Evolutionary conservation across 1,284 basidiomycete species (phyloP), one percentile per base, ranked within the genome.

Genomic region (Termitomyces sp.): DNA sequence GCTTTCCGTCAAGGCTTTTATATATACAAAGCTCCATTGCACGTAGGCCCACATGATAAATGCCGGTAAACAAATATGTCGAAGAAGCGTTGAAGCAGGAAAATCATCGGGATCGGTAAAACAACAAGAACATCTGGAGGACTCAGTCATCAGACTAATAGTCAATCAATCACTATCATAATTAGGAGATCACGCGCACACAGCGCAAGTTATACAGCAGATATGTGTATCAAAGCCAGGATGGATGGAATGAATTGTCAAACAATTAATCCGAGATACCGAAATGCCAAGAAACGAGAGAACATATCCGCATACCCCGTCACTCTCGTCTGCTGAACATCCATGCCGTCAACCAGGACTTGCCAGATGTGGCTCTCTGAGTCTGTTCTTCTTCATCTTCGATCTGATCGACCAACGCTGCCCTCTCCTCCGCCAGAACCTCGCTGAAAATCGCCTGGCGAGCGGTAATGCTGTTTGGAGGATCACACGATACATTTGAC

Each of bases 391-490:
- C 68, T 65, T 86, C 84, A 53, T 77, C 75, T 58, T 79, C 72
- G 50, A 81, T 62, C 44, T 80, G 73, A 58, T 80, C 73, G 38
- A 74, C 73, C n/a, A 79, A 69, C 3, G 78, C 84, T 30, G 78
- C 72, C 52, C 76, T 72, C 66, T 88, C 86, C 65, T 89, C 86
- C 34, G 79, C 83, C 50, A 87, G 72, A 31, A 85, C 80, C 62
- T 88, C 85, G 43, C 78, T 76, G 49, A 79, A 73, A 41, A 89
- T 83, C 10, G 84, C 86, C 56, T 82, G 76, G 21, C 79, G 77
- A 2, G 82, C 74, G 24, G 82, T 76, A 28, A 81, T 65, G 58
- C 75, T 78, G 15, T 68, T 67, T 19, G 69, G 63, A 36, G 70
- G 68, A 50, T 64, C 33, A 30, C 13, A 55, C 26, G 69, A 67